Conservation (phyloP, 2,329 filamentous ascomycete species). For the Arthrobotrys megalospora region DNA sequence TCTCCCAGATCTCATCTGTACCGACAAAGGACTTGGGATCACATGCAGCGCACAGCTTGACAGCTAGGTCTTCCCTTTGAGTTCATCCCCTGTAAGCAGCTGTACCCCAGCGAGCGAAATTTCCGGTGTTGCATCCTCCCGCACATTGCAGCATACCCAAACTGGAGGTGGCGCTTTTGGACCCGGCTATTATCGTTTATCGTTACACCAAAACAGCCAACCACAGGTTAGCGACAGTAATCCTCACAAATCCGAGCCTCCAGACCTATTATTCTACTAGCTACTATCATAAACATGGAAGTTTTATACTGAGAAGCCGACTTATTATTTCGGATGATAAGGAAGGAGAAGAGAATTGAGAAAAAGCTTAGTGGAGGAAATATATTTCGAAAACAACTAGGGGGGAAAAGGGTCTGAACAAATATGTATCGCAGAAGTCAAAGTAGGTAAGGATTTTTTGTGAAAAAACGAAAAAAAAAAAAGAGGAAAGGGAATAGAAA, state of each 20-base stretch:
- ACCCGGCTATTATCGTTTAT: constrained; percentile 7
- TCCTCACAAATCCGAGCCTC: too few species aligned
- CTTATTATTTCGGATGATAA: neutral
- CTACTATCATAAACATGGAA: neutral
- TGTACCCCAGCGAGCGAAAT: constrained; percentile 42
- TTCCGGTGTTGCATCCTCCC: constrained; percentile 60
- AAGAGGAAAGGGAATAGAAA: neutral
- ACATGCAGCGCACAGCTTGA: constrained; percentile 9
- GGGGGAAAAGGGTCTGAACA: neutral
- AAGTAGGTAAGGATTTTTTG: neutral
- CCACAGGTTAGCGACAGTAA: neutral
- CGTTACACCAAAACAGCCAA: constrained; percentile 39
- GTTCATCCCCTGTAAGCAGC: constrained; percentile 14
- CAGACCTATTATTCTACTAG: too few species aligned
- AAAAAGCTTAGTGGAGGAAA: constrained; percentile 15
- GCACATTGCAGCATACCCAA: constrained; percentile 29
- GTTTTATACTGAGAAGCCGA: neutral
- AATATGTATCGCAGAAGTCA: constrained; percentile 39
- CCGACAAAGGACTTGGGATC: neutral
- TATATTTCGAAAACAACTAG: constrained; percentile 5
- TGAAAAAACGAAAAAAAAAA: neutral
- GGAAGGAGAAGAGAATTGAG: neutral
- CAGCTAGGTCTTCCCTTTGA: neutral
- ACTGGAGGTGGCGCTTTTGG: constrained; percentile 35
- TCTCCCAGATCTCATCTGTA: neutral